Evolutionary conservation across 2,329 filamentous ascomycete species (phyloP), one percentile per base, ranked within the genome.

Genomic region (Cytospora paraplurivora): DNA sequence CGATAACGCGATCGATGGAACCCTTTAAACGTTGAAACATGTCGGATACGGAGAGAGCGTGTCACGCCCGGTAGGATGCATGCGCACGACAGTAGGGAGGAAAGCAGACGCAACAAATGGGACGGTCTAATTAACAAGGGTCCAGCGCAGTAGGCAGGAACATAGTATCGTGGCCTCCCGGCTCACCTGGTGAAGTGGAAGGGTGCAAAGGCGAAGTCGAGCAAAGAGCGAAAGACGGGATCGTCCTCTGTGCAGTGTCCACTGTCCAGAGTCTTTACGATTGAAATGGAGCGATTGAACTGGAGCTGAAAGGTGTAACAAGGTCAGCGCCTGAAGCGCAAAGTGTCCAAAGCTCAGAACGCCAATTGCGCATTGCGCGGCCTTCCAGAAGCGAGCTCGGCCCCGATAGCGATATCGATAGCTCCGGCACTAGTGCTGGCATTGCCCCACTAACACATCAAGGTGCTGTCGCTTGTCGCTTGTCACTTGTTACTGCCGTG

Each of bases 1-100:
- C 91, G 72, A 97, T 95, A 71, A 89, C 89, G 71, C 88, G 88
- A 75, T 96, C 91, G 75, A 96, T 92, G 65, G 90, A 90, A 71
- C 89, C 91, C 79, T 92, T 91, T 70, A 96, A 81, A 81, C 91
- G 86, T 90, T 95, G 73, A 58, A 62, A 62, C 34, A 59, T 66
- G 47, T 19, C 47, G 50, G 54, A 53, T 27, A 59, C 32, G 15
- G 33, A 34, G 51, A 38, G 38, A 15, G 32, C 33, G 33, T 3
- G 4, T n/a, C 59, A 47, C 44, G 44, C 17, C 17, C 41, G n/a
- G n/a, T 19, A n/a, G 11, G 21, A 47, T 47, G 11, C 19, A 47
- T 21, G 44, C n/a, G 44, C 44, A 47, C 44, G 44, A 17, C 6
- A 19, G 10, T 6, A 4, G 17, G n/a, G 10, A 12, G 8, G 1